Evolutionary conservation across 371 early-diverging fungal genomes (phyloP), one percentile per base, ranked within the genome.

Genomic region (Mucor racemosus): DNA sequence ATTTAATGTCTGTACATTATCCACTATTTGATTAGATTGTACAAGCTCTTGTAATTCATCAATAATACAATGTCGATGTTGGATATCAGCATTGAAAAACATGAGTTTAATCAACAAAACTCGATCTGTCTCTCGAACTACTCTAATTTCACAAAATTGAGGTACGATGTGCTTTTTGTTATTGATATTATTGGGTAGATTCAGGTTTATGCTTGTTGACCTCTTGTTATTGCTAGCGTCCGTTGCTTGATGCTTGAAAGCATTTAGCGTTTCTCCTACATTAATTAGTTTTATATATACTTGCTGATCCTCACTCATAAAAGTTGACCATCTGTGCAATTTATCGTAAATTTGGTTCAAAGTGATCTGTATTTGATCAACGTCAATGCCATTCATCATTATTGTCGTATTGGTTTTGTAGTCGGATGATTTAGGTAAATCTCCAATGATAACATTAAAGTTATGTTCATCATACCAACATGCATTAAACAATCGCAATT

Each of bases 51-150:
- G 67, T 65, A 5, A 54, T 19, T 3, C 71, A 58, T 17, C 17
- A 3, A 76, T 56, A 10, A 84, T 69, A 4, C 64, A 38, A 5
- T 70, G 66, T 3, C 86, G 82, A 11, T 55, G 70, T 0, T 36
- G 26, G 1, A 65, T 26, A 11, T 81, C 80, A n/a, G 85, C 80
- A 53, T 87, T 86, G 62, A 88, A 91, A 55, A 87, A 87, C 13
- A 77, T 62, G 5, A 79, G 44, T 9, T 79, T 68, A 8, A 76
- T 42, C 3, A 77, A 72, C 11, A 74, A 62, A 10, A 78, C 61
- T 11, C 79, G 75, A 0, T 79, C 84, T 59, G 77, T 78, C 71
- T 80, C 84, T 40, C 75, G 69, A 6, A 77, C 67, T 3, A 80
- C 62, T 5, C 84, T 71, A 1, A 80, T 19, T 35, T 83, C 80